These are phyloP conservation scores for Phialophora chinensis DNA, from an alignment of 2,329 filamentous ascomycete genomes.

Conservation along the genomic window DNA sequence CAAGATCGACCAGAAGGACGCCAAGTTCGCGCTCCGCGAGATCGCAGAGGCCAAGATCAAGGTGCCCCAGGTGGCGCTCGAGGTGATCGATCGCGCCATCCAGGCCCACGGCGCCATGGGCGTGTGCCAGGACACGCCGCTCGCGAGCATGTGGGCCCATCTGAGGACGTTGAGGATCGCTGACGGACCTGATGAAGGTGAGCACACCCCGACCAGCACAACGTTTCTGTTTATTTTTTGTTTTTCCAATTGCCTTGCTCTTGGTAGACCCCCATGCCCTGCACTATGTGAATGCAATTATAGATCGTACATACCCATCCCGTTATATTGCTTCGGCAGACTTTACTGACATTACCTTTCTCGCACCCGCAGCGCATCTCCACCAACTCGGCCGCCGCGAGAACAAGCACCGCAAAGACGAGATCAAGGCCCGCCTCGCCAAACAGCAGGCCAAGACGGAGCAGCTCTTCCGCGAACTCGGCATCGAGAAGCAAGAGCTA, in stretches of 20 bases:
- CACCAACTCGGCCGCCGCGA: conserved; percentile 61
- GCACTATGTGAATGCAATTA: neutral
- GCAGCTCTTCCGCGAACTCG: conserved; percentile 29
- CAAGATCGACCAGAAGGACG: conserved; percentile 86
- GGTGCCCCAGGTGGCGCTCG: conserved; percentile 78
- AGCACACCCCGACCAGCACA: neutral
- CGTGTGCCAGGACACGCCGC: conserved; percentile 90
- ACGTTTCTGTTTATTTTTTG: conserved; percentile 72
- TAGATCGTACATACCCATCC: neutral
- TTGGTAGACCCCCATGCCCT: neutral
- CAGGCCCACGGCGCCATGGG: conserved; percentile 91
- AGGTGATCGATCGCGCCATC: conserved; percentile 93
- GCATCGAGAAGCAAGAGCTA: conserved; percentile 24
- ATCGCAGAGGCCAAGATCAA: conserved; percentile 96
- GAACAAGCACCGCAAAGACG: conserved; percentile 46
- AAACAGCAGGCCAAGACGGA: conserved; percentile 27
- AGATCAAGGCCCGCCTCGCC: conserved; percentile 28
- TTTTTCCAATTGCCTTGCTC: conserved; percentile 49
- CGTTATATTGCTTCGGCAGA: too few relatives aligned
- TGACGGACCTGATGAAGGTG: conserved; percentile 89
- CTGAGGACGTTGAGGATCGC: conserved; percentile 83
- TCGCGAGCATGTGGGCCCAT: conserved; percentile 75
- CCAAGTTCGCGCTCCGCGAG: conserved; percentile 88
- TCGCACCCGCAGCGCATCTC: conserved; percentile 68
- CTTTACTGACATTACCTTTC: too few relatives aligned